A percentile compares a stretch with the other conserved stretches of the same genome.
phyloP scores from a whole-genome alignment of 495 filamentous ascomycete species.

The Amphirosellinia nigrospora region DNA sequence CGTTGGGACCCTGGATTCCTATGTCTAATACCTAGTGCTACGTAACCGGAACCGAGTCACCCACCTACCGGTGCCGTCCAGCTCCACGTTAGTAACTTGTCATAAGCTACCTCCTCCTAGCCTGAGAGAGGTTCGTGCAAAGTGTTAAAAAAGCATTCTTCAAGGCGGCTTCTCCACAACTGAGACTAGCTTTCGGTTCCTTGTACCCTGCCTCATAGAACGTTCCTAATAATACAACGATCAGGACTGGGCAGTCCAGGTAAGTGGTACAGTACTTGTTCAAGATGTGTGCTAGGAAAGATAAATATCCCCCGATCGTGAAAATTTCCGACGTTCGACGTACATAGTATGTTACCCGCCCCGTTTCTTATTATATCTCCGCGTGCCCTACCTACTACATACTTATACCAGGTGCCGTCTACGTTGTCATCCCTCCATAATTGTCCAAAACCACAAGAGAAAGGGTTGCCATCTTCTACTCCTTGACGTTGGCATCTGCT shows the following conservation, averaged over 20 bases:
- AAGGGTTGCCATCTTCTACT: neutral
- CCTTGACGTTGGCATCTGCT: neutral
- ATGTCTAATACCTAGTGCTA: conserved; percentile 19
- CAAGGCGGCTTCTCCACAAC: conserved; percentile 22
- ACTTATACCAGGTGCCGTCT: conserved; percentile 12
- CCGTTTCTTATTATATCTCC: conserved; percentile 30
- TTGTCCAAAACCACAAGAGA: conserved; percentile 7
- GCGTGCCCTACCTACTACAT: conserved; percentile 20
- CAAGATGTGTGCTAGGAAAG: conserved; percentile 22
- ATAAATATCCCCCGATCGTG: conserved; percentile 28
- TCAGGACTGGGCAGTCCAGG: conserved; percentile 16
- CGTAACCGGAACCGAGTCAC: conserved; percentile 24
- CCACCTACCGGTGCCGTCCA: conserved; percentile 17
- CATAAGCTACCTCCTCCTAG: conserved; percentile 19
- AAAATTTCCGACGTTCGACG: conserved; percentile 40
- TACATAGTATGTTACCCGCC: conserved; percentile 39
- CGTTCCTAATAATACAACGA: conserved; percentile 19
- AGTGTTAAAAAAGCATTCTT: conserved; percentile 22
- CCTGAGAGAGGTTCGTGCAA: conserved; percentile 12
- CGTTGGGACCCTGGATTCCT: conserved; percentile 18
- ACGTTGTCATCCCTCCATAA: neutral
- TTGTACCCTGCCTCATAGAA: conserved; percentile 24
- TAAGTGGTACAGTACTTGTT: too few relatives aligned
- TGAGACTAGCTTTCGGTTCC: conserved; percentile 23
- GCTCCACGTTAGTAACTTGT: conserved; percentile 24